phyloP scores from a whole-genome alignment of 768 basidiomycete genomes.

The Suillus subluteus region DNA sequence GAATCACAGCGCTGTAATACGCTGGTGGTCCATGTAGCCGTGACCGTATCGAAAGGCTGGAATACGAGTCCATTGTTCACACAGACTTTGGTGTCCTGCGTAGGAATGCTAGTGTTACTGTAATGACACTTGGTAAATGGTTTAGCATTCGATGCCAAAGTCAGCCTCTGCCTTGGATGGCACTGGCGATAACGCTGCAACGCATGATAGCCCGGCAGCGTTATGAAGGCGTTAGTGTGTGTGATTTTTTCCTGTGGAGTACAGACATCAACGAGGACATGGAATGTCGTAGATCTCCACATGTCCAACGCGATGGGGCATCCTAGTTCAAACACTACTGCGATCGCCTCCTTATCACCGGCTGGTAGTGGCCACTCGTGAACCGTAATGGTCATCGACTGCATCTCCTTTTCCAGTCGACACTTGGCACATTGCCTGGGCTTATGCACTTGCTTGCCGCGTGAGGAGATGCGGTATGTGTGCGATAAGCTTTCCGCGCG shows the following conservation, averaged over 20 bases:
- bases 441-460: background rate
- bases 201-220: conserved; percentile 18
- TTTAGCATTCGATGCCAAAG: conserved; percentile 28
- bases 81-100: conserved; percentile 28
- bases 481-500: background rate
- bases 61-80: conserved; percentile 40
- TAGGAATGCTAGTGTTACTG: conserved; percentile 17
- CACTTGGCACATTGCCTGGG: conserved; percentile 34
- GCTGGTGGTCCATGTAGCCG: conserved; percentile 17
- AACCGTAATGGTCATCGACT: conserved; percentile 33
- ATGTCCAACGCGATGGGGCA: conserved; percentile 44
- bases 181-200: conserved; percentile 18
- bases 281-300: conserved; percentile 48
- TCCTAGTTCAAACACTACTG: conserved; percentile 46
- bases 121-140: conserved; percentile 26
- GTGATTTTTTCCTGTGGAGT: conserved; percentile 11
- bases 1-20: conserved; percentile 12
- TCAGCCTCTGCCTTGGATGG: conserved; percentile 24
- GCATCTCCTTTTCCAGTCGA: conserved; percentile 20
- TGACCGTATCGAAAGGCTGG: conserved; percentile 32
- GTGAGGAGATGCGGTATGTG: background rate
- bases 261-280: conserved; percentile 43
- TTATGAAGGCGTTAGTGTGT: conserved; percentile 14
- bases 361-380: conserved; percentile 54
- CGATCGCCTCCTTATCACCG: conserved; percentile 24